Conservation (phyloP, 345 rosid genomes). For the Citrus cavaleriei region DNA sequence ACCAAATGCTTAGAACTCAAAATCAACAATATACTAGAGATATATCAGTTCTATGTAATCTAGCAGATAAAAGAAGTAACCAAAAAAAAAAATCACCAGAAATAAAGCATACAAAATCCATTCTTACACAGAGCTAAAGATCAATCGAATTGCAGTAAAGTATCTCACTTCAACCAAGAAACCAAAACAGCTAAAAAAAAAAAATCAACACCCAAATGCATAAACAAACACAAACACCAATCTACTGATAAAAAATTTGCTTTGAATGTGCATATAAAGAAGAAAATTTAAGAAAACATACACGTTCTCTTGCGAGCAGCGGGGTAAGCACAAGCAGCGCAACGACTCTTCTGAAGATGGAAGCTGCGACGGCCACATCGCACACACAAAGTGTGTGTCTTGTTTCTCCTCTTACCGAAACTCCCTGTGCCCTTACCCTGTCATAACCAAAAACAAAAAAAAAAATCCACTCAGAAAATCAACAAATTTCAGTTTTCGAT, state of each 20-base stretch:
- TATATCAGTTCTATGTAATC: background rate
- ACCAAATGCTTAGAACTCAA: background rate
- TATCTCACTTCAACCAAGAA: background rate
- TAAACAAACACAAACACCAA: background rate
- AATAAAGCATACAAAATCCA: background rate
- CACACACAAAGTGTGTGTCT: slow-evolving; percentile 96
- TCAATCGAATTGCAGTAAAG: background rate
- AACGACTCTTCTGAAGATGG: slow-evolving; percentile 98
- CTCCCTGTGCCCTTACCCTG: slow-evolving; percentile 99
- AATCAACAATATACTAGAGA: background rate
- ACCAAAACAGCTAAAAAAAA: background rate
- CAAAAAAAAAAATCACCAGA: background rate
- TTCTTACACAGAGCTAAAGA: background rate
- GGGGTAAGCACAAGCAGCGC: slow-evolving; percentile 88
- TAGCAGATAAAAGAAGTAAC: background rate
- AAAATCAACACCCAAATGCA: background rate
- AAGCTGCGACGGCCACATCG: slow-evolving; percentile 99
- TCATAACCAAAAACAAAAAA: background rate
- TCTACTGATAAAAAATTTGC: too few relatives aligned
- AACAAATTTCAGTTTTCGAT: background rate
- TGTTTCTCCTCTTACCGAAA: slow-evolving; percentile 98
- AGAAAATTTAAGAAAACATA: slow-evolving; percentile 24
- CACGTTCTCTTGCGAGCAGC: slow-evolving; percentile 99
- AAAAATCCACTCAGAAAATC: background rate
- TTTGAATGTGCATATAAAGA: background rate